Conservation (phyloP, 805 yeast genomes). For the Saccharomycopsis javanensis region DNA sequence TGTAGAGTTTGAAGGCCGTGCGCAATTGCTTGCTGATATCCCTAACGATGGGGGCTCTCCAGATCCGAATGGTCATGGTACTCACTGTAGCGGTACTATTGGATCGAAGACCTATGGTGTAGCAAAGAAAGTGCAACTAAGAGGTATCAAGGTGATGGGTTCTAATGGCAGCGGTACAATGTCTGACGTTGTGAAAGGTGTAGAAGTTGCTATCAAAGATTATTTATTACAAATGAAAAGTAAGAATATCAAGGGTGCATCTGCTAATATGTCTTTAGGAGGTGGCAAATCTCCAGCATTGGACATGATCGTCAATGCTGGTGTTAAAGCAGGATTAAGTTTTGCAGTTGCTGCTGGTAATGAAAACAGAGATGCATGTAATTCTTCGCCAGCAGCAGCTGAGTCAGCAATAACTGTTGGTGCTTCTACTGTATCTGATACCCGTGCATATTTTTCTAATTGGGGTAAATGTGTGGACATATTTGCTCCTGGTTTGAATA, state of each 20-base stretch:
- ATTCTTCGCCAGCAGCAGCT: constrained; percentile 83
- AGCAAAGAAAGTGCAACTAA: constrained; percentile 68
- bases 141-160: constrained; percentile 77
- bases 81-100: constrained; percentile 95
- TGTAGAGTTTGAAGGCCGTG: constrained; percentile 74
- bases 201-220: constrained; percentile 70
- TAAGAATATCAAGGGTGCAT: constrained; percentile 66
- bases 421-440: constrained; percentile 81
- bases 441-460: constrained; percentile 91
- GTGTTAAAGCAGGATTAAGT: constrained; percentile 77
- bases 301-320: constrained; percentile 83
- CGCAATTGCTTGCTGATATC: constrained; percentile 75
- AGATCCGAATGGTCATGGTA: constrained; percentile 92
- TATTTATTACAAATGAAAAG: constrained; percentile 44
- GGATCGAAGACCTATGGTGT: constrained; percentile 75
- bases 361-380: constrained; percentile 87
- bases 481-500: constrained; percentile 91
- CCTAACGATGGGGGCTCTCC: constrained; percentile 55
- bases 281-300: constrained; percentile 87
- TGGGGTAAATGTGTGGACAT: constrained; percentile 93
- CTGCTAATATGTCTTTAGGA: constrained; percentile 89
- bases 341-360: constrained; percentile 97
- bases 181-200: constrained; percentile 79
- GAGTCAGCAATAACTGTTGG: constrained; percentile 85
- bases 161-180: constrained; percentile 76